Evolutionary conservation across 2,329 filamentous ascomycete genomes (phyloP).

Genomic region (Colletotrichum viniferum): DNA sequence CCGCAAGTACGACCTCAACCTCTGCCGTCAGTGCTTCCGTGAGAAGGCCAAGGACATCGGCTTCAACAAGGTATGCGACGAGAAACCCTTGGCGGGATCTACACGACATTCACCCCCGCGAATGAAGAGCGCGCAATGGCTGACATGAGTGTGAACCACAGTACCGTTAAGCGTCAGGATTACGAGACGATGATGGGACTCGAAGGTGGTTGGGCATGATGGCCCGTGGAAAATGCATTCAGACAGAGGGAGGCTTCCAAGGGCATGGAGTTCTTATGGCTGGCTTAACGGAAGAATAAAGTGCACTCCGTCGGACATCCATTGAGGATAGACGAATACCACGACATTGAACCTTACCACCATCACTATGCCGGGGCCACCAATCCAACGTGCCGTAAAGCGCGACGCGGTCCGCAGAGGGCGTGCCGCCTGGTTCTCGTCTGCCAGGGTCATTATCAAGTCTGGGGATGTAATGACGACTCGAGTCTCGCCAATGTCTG

Average conservation of each 20-base stretch:
- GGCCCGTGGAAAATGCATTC: slow-evolving; percentile 42
- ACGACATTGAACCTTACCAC: slow-evolving; percentile 38
- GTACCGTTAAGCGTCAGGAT: slow-evolving; percentile 40
- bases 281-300: slow-evolving; percentile 45
- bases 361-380: not conserved
- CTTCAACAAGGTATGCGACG: slow-evolving; percentile 68
- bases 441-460: not conserved
- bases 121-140: slow-evolving; percentile 19
- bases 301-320: slow-evolving; percentile 46
- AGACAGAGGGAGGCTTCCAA: slow-evolving; percentile 48
- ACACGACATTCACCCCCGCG: not conserved
- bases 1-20: slow-evolving; percentile 98
- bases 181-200: slow-evolving; percentile 18
- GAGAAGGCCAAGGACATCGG: slow-evolving; percentile 76
- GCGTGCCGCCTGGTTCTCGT: not conserved
- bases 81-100: not conserved
- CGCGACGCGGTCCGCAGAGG: not conserved
- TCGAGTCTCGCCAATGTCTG: not conserved
- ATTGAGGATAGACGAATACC: slow-evolving; percentile 48
- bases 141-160: slow-evolving; percentile 22
- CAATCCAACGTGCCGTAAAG: not conserved
- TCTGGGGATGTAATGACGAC: slow-evolving; percentile 14
- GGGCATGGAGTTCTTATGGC: slow-evolving; percentile 43
- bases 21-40: slow-evolving; percentile 81
- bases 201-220: slow-evolving; percentile 23